Conservation (phyloP, 768 basidiomycete genomes). For the Russula sp. region DNA sequence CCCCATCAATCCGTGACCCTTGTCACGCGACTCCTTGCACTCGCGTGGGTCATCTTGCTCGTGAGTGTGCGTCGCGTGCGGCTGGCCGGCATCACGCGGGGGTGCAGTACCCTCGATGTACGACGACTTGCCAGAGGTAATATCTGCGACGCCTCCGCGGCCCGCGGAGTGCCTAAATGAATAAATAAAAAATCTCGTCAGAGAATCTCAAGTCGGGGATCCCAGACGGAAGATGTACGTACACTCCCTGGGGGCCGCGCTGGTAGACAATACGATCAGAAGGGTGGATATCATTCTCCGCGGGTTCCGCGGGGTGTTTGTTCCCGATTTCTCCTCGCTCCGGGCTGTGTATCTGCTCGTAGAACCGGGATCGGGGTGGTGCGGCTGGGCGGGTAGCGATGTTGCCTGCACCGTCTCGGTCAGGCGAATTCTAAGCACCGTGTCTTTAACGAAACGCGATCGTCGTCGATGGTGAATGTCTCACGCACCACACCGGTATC, state of each 20-base stretch:
- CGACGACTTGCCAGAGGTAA: slow-evolving; percentile 33
- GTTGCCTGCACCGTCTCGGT: slow-evolving; percentile 63
- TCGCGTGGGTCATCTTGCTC: slow-evolving; percentile 34
- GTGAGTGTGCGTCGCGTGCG: slow-evolving; percentile 3
- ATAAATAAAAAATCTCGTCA: slow-evolving; percentile 11
- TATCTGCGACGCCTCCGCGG: slow-evolving; percentile 61
- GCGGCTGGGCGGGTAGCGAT: slow-evolving; percentile 29
- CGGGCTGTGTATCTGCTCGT: slow-evolving; percentile 42
- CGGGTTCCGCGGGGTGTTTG: slow-evolving; percentile 32
- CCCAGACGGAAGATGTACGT: slow-evolving; percentile 25
- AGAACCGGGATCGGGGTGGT: slow-evolving; percentile 42
- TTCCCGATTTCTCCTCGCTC: slow-evolving; percentile 65
- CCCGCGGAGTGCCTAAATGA: slow-evolving; percentile 54
- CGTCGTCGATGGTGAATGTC: background rate
- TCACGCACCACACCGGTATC: slow-evolving; percentile 1
- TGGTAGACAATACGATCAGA: slow-evolving; percentile 31
- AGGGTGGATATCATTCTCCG: slow-evolving; percentile 28
- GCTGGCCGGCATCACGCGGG: background rate
- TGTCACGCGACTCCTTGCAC: background rate
- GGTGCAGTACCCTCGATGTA: slow-evolving; percentile 20
- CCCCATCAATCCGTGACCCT: no score
- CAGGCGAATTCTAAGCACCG: slow-evolving; percentile 39
- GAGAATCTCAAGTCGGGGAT: background rate
- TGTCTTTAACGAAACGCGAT: background rate
- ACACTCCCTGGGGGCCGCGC: slow-evolving; percentile 34